Conservation (phyloP, 176 grass and related monocot genomes). For the Tillandsia fasciculata region DNA sequence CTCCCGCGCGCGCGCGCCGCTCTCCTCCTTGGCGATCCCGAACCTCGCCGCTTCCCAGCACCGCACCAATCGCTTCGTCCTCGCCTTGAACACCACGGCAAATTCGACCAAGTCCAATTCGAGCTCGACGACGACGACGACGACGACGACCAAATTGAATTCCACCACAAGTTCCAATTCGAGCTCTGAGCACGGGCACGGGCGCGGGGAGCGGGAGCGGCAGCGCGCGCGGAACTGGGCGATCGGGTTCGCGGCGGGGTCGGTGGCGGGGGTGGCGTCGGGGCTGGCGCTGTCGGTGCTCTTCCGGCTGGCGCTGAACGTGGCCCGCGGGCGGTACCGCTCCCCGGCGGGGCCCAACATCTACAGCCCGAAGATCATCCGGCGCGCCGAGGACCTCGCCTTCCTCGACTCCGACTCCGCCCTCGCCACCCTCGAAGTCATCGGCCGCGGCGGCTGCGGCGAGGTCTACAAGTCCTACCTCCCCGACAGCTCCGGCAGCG, state of each 20-base stretch:
- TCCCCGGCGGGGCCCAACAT: slow-evolving; percentile 27
- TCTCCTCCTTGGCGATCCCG: slow-evolving; percentile 2
- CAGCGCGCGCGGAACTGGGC: slow-evolving; percentile 45
- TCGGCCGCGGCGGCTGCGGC: slow-evolving; percentile 74
- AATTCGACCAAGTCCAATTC: slow-evolving; percentile 1
- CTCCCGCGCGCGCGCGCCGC: neutral
- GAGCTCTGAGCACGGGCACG: slow-evolving; percentile 1
- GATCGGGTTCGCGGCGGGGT: slow-evolving; percentile 46
- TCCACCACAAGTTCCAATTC: slow-evolving; percentile 19
- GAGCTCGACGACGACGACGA: no score
- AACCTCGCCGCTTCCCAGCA: slow-evolving; percentile 18
- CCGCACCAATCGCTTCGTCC: slow-evolving; percentile 30
- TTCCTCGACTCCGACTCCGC: slow-evolving; percentile 75
- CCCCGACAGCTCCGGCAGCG: neutral
- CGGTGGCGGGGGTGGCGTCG: slow-evolving; percentile 32
- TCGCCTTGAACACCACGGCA: slow-evolving; percentile 21
- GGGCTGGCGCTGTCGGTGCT: slow-evolving; percentile 33
- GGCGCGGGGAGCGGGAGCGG: slow-evolving; percentile 16
- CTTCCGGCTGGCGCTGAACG: slow-evolving; percentile 50
- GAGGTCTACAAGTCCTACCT: slow-evolving; percentile 75
- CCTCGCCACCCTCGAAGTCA: slow-evolving; percentile 34
- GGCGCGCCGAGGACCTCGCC: slow-evolving; percentile 31
- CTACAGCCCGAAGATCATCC: slow-evolving; percentile 74
- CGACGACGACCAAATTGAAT: neutral
- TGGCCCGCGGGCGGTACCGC: slow-evolving; percentile 42